phyloP scores from a whole-genome alignment of 352 stramenopile genomes.

The Phytophthora sp. region DNA sequence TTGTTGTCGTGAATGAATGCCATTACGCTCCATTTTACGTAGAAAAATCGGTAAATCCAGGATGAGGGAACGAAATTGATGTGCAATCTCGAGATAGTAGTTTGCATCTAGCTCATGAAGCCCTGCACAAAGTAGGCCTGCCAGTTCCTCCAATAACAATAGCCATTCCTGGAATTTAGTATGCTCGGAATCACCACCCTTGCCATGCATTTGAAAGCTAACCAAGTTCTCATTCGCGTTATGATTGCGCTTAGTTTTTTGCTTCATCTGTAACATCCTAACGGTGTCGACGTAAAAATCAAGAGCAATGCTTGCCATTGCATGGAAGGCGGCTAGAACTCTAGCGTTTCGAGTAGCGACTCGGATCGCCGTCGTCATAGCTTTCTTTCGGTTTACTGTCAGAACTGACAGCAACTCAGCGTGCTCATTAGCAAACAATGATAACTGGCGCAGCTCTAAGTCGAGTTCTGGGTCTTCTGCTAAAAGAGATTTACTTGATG shows the following conservation, averaged over 20 bases:
- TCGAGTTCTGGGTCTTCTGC: slow-evolving; percentile 18
- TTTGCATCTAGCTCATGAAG: slow-evolving; percentile 44
- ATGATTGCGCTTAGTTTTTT: not conserved
- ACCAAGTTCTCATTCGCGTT: not conserved
- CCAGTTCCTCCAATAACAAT: slow-evolving; percentile 46
- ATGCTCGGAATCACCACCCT: not conserved
- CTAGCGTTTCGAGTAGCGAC: slow-evolving; percentile 38
- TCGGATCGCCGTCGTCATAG: slow-evolving; percentile 34
- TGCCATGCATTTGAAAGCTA: no score
- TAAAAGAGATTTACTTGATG: slow-evolving; percentile 10
- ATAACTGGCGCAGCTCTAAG: slow-evolving; percentile 33
- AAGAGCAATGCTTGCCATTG: slow-evolving; percentile 38
- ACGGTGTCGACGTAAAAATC: slow-evolving; percentile 46
- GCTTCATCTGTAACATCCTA: slow-evolving; percentile 1
- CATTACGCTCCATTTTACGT: slow-evolving; percentile 43
- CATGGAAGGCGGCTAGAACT: slow-evolving; percentile 40
- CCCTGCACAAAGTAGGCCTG: slow-evolving; percentile 43
- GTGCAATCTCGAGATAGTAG: slow-evolving; percentile 41
- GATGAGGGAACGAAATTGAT: slow-evolving; percentile 36
- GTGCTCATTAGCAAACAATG: slow-evolving; percentile 39
- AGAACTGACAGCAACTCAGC: slow-evolving; percentile 34
- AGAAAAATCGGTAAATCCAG: slow-evolving; percentile 45
- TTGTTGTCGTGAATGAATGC: slow-evolving; percentile 31
- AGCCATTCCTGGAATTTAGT: slow-evolving; percentile 39
- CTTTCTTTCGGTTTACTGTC: slow-evolving; percentile 47